Conservation (phyloP, 2,329 filamentous ascomycete species). For the Pezicula carpinea region DNA sequence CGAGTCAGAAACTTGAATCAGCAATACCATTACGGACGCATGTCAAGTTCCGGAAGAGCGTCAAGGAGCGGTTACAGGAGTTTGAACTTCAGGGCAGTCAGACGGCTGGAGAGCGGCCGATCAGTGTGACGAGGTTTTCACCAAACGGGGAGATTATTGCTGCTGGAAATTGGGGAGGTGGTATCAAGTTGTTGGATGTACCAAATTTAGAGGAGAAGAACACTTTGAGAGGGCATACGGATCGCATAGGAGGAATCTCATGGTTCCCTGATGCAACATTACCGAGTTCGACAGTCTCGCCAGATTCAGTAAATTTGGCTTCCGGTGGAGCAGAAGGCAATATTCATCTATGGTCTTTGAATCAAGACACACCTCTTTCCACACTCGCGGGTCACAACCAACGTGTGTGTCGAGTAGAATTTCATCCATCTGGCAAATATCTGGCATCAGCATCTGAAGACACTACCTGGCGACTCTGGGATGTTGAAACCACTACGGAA, state of each 20-base stretch:
- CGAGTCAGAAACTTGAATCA: slow-evolving; percentile 74
- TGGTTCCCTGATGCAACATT: slow-evolving; percentile 86
- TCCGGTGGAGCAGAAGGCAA: slow-evolving; percentile 86
- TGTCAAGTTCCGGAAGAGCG: slow-evolving; percentile 82
- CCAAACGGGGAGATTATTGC: slow-evolving; percentile 80
- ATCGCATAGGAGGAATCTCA: slow-evolving; percentile 82
- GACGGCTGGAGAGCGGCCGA: slow-evolving; percentile 82
- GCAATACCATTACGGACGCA: slow-evolving; percentile 83
- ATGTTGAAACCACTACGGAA: slow-evolving; percentile 80
- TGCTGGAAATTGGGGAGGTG: slow-evolving; percentile 88
- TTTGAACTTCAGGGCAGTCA: slow-evolving; percentile 95
- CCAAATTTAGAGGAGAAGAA: slow-evolving; percentile 75
- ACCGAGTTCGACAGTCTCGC: slow-evolving; percentile 63
- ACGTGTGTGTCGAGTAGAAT: slow-evolving; percentile 87
- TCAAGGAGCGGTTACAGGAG: slow-evolving; percentile 76
- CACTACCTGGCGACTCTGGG: slow-evolving; percentile 96
- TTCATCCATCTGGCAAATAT: slow-evolving; percentile 87
- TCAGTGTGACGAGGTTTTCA: slow-evolving; percentile 88
- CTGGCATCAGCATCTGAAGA: slow-evolving; percentile 93
- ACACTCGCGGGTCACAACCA: slow-evolving; percentile 80
- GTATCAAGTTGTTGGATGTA: slow-evolving; percentile 79
- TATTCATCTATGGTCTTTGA: slow-evolving; percentile 85
- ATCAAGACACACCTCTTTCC: slow-evolving; percentile 77
- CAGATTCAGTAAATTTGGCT: slow-evolving; percentile 75
- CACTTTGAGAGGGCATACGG: slow-evolving; percentile 77